Evolutionary conservation across 73 alveolate species (phyloP).

Genomic region (Paramecium bursaria): DNA sequence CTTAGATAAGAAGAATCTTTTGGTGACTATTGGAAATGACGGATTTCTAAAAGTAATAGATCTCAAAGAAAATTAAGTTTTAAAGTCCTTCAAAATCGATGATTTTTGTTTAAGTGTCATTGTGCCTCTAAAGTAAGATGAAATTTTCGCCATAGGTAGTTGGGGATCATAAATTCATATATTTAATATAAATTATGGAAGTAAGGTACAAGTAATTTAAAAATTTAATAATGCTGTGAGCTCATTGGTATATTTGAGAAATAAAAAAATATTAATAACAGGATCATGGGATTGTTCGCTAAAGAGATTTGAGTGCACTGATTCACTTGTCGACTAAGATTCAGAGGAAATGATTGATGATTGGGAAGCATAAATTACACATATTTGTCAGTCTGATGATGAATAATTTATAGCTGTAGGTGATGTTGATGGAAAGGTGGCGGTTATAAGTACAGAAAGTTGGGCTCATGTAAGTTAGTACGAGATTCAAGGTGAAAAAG

Average conservation of each 20-base stretch:
- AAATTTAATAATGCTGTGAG: conserved; percentile 74
- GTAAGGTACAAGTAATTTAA: conserved; percentile 52
- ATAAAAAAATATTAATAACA: conserved; percentile 54
- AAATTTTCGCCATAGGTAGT: conserved; percentile 73
- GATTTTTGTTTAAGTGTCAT: conserved; percentile 70
- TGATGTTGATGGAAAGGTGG: conserved; percentile 70
- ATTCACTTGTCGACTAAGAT: conserved; percentile 53
- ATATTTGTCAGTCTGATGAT: conserved; percentile 55
- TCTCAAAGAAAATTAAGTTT: conserved; percentile 42
- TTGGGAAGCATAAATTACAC: conserved; percentile 65
- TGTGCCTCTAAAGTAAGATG: conserved; percentile 68
- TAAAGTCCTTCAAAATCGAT: conserved; percentile 70
- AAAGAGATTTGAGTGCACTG: conserved; percentile 67
- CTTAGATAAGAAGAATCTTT: conserved; percentile 42
- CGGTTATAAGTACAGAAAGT: not conserved
- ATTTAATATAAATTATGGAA: conserved; percentile 71
- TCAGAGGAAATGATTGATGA: conserved; percentile 68
- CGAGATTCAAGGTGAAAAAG: conserved; percentile 45
- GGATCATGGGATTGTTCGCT: conserved; percentile 78
- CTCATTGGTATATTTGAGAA: conserved; percentile 32
- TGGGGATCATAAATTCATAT: conserved; percentile 72
- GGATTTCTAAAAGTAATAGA: conserved; percentile 71
- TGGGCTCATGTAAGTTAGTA: conserved; percentile 5
- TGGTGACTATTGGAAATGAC: conserved; percentile 73
- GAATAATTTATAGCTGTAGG: conserved; percentile 67